Evolutionary conservation across 768 basidiomycete genomes (phyloP).

Genomic region (Lentinula raphanica): DNA sequence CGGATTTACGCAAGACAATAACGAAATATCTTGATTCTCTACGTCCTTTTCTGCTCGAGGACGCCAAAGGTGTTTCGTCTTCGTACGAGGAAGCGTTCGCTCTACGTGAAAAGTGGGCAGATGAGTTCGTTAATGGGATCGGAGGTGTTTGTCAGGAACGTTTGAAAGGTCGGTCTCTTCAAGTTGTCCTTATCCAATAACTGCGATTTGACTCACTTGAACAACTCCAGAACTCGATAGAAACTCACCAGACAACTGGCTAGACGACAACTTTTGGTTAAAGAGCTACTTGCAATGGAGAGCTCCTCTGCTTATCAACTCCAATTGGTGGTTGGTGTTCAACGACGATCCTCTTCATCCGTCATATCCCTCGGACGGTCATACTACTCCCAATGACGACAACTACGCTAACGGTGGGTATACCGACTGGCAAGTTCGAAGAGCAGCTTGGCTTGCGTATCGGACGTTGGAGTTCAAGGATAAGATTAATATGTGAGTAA

Average conservation of each 20-base stretch:
- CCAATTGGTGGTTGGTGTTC: constrained; percentile 95
- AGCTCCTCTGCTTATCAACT: constrained; percentile 79
- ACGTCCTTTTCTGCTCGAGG: constrained; percentile 73
- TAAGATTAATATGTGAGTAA: constrained; percentile 54
- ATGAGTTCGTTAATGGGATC: constrained; percentile 67
- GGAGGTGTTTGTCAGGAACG: constrained; percentile 69
- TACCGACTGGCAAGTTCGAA: constrained; percentile 79
- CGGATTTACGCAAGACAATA: constrained; percentile 68
- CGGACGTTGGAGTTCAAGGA: constrained; percentile 71
- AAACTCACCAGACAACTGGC: constrained; percentile 85
- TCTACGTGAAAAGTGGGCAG: constrained; percentile 52
- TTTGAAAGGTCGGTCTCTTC: constrained; percentile 51
- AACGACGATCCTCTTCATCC: constrained; percentile 50
- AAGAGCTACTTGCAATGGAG: constrained; percentile 87
- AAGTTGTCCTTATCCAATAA: not conserved
- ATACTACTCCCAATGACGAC: too few relatives aligned
- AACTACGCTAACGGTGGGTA: too few relatives aligned
- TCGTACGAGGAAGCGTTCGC: constrained; percentile 48
- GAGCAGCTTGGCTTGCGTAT: constrained; percentile 77
- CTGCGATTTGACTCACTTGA: constrained; percentile 13
- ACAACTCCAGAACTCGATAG: constrained; percentile 83
- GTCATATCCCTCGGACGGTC: constrained; percentile 3
- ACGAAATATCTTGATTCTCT: constrained; percentile 75
- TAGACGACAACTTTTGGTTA: constrained; percentile 90
- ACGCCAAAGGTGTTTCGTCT: constrained; percentile 52